Base-by-base conservation (phyloP, 2,329 filamentous ascomycete species). In the Claviceps sorghi region DNA sequence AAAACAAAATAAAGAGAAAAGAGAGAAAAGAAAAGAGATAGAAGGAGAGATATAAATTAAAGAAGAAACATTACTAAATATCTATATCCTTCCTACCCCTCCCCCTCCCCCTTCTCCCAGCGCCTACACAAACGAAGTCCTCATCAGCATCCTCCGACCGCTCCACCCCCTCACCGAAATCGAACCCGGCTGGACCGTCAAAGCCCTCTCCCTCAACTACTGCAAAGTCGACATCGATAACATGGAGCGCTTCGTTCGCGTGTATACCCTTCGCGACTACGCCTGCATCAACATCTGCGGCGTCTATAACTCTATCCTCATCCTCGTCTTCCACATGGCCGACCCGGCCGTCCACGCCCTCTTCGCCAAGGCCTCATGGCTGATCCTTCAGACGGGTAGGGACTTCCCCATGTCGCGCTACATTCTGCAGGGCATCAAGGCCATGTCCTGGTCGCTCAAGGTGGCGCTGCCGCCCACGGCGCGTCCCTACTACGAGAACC, bases 401-500 rank as follows among this genome's bases (percentile, higher is more conserved):
- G 54, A 57, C 36, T 54, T 54, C 45, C 53, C 52, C 40, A 55
- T 58, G 50, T 51, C 51, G 10, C 41, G 51, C 34, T 57, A 52
- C 42, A 52, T 57, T 13, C 47, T 58, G 36, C 54, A 58, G 15
- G 51, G 51, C 22, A 50, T 58, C 52, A 56, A 56, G 49, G 53
- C 54, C 17, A 53, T 59, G 48, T 53, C 55, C 5, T 54, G 54
- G 54, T 48, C 45, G 9, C 46, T 55, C 26, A 53, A 54, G 32
- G 43, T 56, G 10, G 17, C 43, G 13, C 30, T 59, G 34, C 58
- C 56, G 19, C 13, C 46, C 2, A 40, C 52, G 36, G 52, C 55
- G 3, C 46, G 44, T 10, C 50, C 48, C 13, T 50, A 52, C 40
- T 53, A 55, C 15, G 47, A 56, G 15, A 32, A 56, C 10, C 40